phyloP scores from a whole-genome alignment of 208 protist genomes.

The Acanthamoeba triangularis region DNA sequence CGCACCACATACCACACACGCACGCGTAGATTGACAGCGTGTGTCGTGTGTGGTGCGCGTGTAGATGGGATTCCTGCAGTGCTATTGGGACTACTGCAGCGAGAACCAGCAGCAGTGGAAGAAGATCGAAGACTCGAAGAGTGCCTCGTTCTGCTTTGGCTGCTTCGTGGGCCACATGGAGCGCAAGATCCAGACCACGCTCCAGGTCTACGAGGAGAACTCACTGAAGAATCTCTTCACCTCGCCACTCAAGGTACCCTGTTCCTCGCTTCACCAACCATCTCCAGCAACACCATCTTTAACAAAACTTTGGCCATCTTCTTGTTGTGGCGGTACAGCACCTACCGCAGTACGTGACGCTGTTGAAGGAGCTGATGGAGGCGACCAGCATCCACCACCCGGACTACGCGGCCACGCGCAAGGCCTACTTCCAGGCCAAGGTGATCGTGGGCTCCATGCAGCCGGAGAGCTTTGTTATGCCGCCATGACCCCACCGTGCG shows the following conservation, averaged over 20 bases:
- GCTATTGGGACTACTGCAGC: conserved; percentile 46
- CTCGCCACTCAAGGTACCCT: neutral
- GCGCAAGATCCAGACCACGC: neutral
- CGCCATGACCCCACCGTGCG: neutral
- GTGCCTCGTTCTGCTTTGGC: neutral
- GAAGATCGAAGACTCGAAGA: neutral
- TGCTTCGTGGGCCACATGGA: conserved; percentile 8
- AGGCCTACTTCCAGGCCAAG: conserved; percentile 52
- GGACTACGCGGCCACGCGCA: conserved; percentile 37
- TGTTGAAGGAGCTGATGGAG: conserved; percentile 38
- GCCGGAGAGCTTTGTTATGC: neutral
- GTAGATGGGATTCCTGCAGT: conserved; percentile 51
- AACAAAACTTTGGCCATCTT: no score
- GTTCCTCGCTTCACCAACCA: neutral
- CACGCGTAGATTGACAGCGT: neutral
- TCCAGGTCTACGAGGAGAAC: neutral
- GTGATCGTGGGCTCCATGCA: conserved; percentile 52
- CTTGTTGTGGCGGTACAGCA: neutral
- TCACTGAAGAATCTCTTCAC: neutral
- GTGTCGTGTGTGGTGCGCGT: no score
- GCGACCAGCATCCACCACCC: conserved; percentile 34
- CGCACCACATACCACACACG: neutral
- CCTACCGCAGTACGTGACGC: neutral
- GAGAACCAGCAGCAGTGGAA: neutral
- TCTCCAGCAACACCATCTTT: neutral